These are phyloP conservation scores for Coemansia javaensis DNA, from an alignment of 192 early-diverging fungal genomes.

Conservation along the genomic window DNA sequence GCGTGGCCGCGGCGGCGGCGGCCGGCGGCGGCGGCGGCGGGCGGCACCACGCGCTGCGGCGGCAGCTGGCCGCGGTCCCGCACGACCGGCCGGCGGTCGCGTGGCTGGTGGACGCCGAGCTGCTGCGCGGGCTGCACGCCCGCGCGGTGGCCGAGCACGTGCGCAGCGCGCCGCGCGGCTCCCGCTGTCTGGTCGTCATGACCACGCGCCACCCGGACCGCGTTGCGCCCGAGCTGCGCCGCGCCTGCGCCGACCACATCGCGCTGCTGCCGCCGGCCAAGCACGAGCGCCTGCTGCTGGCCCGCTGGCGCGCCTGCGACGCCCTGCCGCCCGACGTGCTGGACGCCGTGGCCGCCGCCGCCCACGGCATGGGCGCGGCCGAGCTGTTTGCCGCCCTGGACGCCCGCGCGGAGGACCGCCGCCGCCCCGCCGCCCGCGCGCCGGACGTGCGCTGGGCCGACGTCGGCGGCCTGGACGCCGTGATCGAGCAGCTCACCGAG, in stretches of 20 bases:
- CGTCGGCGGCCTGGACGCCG: slow-evolving; percentile 71
- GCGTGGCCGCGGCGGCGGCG: slow-evolving; percentile 18
- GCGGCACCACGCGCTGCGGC: slow-evolving; percentile 25
- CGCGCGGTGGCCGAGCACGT: slow-evolving; percentile 25
- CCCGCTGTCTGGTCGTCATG: slow-evolving; percentile 28
- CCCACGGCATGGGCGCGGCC: slow-evolving; percentile 20
- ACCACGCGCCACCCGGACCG: slow-evolving; percentile 42
- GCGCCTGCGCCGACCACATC: slow-evolving; percentile 39
- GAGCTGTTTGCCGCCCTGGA: slow-evolving; percentile 19
- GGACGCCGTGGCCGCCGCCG: slow-evolving; percentile 3
- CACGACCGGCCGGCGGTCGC: slow-evolving; percentile 8
- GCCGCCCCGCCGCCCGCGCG: not conserved
- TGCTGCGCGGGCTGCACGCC: slow-evolving; percentile 26
- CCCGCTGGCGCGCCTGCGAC: slow-evolving; percentile 18
- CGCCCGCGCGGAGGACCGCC: not conserved
- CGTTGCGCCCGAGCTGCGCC: slow-evolving; percentile 25
- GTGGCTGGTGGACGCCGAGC: slow-evolving; percentile 38
- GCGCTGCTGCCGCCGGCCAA: slow-evolving; percentile 17
- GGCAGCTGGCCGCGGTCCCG: slow-evolving; percentile 4
- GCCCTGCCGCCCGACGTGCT: not conserved
- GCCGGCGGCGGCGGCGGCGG: no score
- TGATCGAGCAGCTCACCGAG: slow-evolving; percentile 71
- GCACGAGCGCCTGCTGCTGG: slow-evolving; percentile 16
- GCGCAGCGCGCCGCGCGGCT: slow-evolving; percentile 1
- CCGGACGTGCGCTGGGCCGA: slow-evolving; percentile 61